These are phyloP conservation scores for Raphanus sativus DNA, from an alignment of 345 rosid genomes.

Conservation along the genomic window DNA sequence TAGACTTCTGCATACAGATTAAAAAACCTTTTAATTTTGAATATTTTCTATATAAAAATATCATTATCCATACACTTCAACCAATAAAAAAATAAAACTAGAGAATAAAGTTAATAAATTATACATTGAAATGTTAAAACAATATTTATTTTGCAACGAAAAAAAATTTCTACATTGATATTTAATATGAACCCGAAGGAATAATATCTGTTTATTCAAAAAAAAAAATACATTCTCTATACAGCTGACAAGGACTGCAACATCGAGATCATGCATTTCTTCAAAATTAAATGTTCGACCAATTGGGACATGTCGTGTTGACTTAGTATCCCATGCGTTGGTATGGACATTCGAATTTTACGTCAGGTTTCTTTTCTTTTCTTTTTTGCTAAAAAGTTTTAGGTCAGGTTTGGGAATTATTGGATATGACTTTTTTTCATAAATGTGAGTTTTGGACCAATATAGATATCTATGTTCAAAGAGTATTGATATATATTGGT, in stretches of 20 bases:
- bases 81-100: too few relatives aligned
- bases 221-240: neutral
- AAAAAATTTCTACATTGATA: too few relatives aligned
- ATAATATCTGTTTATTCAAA: neutral
- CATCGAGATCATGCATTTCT: neutral
- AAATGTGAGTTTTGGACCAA: neutral
- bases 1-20: too few relatives aligned
- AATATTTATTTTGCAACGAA: too few relatives aligned
- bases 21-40: too few relatives aligned
- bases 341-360: neutral
- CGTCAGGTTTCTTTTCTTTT: too few relatives aligned
- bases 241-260: neutral
- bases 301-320: neutral
- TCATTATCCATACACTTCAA: too few relatives aligned
- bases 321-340: neutral
- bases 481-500: neutral
- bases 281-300: neutral
- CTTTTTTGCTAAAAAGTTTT: too few relatives aligned
- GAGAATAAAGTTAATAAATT: too few relatives aligned
- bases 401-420: neutral
- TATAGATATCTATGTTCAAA: neutral
- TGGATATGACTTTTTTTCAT: neutral
- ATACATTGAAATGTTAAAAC: too few relatives aligned
- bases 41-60: too few relatives aligned
- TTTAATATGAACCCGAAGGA: too few relatives aligned